A percentile compares a stretch with the other conserved stretches of the same genome.
These are phyloP conservation scores for Globisporangium ultimum DNA, from an alignment of 352 stramenopile species.

Conservation along the genomic window DNA sequence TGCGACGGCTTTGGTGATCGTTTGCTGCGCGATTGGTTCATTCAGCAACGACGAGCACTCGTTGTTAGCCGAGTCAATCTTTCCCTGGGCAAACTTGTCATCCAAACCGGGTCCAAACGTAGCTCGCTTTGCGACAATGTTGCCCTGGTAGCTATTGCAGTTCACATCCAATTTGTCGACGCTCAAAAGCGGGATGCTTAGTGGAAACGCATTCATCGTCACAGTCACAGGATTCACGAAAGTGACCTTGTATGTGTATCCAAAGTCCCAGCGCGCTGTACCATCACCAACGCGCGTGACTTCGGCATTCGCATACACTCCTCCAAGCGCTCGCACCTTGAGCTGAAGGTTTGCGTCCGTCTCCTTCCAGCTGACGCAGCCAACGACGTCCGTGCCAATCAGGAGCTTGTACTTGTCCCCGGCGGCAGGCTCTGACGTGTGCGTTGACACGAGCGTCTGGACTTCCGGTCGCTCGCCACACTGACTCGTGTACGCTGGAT, in stretches of 20 bases:
- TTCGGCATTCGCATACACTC: slow-evolving; percentile 22
- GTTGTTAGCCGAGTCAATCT: slow-evolving; percentile 44
- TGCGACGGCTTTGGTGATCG: slow-evolving; percentile 28
- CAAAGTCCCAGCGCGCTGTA: slow-evolving; percentile 62
- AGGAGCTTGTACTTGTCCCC: slow-evolving; percentile 27
- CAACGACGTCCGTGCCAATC: slow-evolving; percentile 19
- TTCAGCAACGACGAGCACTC: slow-evolving; percentile 45
- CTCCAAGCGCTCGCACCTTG: slow-evolving; percentile 22
- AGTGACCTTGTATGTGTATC: slow-evolving; percentile 55
- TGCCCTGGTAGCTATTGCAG: slow-evolving; percentile 32
- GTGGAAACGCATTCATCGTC: slow-evolving; percentile 26
- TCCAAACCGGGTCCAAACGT: slow-evolving; percentile 59
- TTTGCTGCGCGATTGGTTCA: slow-evolving; percentile 43
- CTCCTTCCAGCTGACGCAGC: slow-evolving; percentile 39
- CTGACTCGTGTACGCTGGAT: slow-evolving; percentile 76
- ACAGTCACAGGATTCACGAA: slow-evolving; percentile 49
- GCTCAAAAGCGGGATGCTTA: slow-evolving; percentile 37
- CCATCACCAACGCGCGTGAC: slow-evolving; percentile 49
- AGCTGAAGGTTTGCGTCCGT: slow-evolving; percentile 17
- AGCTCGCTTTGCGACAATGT: slow-evolving; percentile 24
- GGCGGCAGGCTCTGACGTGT: slow-evolving; percentile 6
- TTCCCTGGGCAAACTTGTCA: slow-evolving; percentile 40
- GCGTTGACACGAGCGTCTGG: slow-evolving; percentile 44
- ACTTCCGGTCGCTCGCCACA: slow-evolving; percentile 74
- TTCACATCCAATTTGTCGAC: slow-evolving; percentile 18